Percentiles rank a stretch among this genome's conserved stretches.
These are phyloP conservation scores for Hura crepitans DNA, from an alignment of 441 rosid genomes.

Conservation along the genomic window DNA sequence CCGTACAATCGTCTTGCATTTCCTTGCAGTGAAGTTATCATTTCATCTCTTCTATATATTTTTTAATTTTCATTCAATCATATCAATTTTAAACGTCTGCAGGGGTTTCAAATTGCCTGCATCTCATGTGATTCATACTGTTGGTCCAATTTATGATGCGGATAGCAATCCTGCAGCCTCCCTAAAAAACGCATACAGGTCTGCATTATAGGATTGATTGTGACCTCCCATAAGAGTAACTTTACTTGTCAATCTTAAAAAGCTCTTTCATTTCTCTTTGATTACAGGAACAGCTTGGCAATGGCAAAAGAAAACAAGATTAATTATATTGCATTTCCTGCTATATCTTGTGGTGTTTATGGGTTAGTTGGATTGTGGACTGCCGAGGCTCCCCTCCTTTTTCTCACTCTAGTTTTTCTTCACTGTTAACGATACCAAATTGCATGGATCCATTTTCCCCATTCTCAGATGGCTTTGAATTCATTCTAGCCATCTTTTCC, in stretches of 20 bases:
- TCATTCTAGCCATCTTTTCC: background rate
- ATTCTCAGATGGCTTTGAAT: background rate
- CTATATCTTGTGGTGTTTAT: slow-evolving; percentile 75
- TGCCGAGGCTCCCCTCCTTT: background rate
- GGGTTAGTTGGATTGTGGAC: slow-evolving; percentile 36
- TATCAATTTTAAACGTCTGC: slow-evolving; percentile 23
- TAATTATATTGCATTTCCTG: slow-evolving; percentile 76
- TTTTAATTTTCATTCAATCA: background rate
- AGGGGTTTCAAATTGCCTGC: slow-evolving; percentile 84
- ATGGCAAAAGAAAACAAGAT: slow-evolving; percentile 72
- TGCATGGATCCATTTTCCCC: background rate
- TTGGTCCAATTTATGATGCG: slow-evolving; percentile 70
- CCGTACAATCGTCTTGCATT: slow-evolving; percentile 36
- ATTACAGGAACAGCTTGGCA: slow-evolving; percentile 59
- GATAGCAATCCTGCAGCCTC: slow-evolving; percentile 49
- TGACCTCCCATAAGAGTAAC: background rate
- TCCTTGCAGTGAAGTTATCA: background rate
- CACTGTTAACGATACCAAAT: too few species aligned
- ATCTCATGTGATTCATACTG: slow-evolving; percentile 76
- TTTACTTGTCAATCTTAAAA: background rate
- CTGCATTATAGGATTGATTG: slow-evolving; percentile 11
- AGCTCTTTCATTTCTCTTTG: slow-evolving; percentile 15
- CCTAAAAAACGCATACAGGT: slow-evolving; percentile 59
- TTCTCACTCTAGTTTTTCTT: too few species aligned
- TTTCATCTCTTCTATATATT: background rate